These are phyloP conservation scores for Xanthoceras sorbifolium DNA, from an alignment of 345 rosid species.

Conservation along the genomic window DNA sequence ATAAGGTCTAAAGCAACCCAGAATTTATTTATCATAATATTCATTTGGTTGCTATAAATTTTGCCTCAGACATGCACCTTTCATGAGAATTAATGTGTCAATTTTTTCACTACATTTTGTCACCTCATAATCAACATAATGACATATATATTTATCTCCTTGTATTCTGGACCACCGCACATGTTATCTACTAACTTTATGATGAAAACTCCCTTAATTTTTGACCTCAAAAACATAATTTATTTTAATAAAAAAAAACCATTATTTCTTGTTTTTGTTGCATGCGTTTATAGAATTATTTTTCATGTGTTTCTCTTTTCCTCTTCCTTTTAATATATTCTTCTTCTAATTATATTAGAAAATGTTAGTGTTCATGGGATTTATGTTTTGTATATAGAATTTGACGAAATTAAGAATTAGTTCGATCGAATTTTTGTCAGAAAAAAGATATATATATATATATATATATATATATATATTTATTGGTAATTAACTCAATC, in stretches of 20 bases:
- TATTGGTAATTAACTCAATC: no score
- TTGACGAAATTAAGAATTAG: no score
- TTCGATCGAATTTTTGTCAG: no score
- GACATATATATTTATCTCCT: no score
- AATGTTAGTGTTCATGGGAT: no score
- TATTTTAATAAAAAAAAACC: background rate
- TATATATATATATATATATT: no score
- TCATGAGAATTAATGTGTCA: background rate
- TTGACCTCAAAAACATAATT: background rate
- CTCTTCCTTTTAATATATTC: no score
- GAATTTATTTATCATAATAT: background rate
- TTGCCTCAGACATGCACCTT: background rate
- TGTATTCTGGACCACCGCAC: background rate
- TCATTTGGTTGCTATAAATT: background rate
- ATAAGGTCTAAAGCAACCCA: slow-evolving; percentile 4
- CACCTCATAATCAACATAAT: background rate
- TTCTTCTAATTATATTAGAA: no score
- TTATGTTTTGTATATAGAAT: no score
- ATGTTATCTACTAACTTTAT: background rate
- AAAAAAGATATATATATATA: no score
- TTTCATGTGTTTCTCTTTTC: no score
- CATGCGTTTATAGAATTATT: no score
- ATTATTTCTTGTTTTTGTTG: background rate
- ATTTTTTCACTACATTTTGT: background rate
- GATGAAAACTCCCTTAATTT: background rate